These are phyloP conservation scores for Ceriops decandra DNA, from an alignment of 345 rosid species.

Conservation along the genomic window DNA sequence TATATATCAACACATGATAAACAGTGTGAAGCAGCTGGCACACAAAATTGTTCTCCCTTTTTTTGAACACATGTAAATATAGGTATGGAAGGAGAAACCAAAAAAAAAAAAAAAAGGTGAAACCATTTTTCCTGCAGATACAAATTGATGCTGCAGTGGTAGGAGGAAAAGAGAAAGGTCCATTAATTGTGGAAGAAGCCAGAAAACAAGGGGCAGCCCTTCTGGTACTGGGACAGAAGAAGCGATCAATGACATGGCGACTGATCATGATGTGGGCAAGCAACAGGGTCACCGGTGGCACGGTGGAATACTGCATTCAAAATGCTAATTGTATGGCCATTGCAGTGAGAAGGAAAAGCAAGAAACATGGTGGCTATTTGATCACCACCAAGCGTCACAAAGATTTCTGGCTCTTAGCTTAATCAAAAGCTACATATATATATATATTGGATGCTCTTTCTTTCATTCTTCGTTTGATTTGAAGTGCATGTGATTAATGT, in stretches of 20 bases:
- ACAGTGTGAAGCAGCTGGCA: too few relatives aligned
- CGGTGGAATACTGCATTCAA: conserved; percentile 81
- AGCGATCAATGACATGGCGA: conserved; percentile 73
- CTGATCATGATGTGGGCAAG: conserved; percentile 76
- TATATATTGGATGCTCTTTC: too few relatives aligned
- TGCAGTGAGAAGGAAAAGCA: conserved; percentile 78
- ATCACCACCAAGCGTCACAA: conserved; percentile 91
- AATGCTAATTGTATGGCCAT: conserved; percentile 85
- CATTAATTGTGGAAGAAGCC: conserved; percentile 77
- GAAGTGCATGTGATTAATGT: too few relatives aligned
- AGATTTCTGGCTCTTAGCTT: conserved; percentile 97
- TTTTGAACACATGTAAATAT: too few relatives aligned
- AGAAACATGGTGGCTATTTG: conserved; percentile 80
- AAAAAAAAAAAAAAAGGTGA: too few relatives aligned
- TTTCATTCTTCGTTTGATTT: too few relatives aligned
- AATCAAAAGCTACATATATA: neutral
- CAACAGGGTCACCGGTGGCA: conserved; percentile 35
- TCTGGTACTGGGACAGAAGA: conserved; percentile 72
- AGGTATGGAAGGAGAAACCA: too few relatives aligned
- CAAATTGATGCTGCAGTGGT: conserved; percentile 56
- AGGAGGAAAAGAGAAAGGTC: conserved; percentile 78
- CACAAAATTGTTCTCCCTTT: too few relatives aligned
- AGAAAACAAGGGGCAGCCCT: conserved; percentile 56
- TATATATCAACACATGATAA: too few relatives aligned
- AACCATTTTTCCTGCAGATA: conserved; percentile 35